These are phyloP conservation scores for Apiospora malaysiana DNA, from an alignment of 2,329 filamentous ascomycete species.

Conservation along the genomic window DNA sequence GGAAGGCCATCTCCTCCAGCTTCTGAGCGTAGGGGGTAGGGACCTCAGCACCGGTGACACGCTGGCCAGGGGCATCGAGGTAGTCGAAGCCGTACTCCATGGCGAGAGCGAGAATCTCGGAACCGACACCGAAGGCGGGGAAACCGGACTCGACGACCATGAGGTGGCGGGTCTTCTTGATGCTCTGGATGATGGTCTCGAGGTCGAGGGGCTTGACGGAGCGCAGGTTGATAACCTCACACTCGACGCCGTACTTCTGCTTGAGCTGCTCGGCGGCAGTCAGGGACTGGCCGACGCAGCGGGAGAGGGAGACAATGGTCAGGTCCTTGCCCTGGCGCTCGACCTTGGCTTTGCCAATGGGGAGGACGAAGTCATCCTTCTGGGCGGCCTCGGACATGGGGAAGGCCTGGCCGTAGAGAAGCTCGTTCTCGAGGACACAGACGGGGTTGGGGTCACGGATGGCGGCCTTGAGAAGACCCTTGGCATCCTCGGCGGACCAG, in stretches of 20 bases:
- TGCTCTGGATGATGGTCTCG: constrained; percentile 91
- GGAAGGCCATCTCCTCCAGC: constrained; percentile 95
- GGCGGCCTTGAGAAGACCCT: constrained; percentile 95
- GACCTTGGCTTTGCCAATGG: constrained; percentile 99
- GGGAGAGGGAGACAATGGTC: constrained; percentile 92
- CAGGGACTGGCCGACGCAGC: constrained; percentile 92
- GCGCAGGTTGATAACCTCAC: constrained; percentile 96
- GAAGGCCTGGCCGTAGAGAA: constrained; percentile 92
- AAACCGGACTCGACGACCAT: constrained; percentile 94
- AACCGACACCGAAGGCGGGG: constrained; percentile 89
- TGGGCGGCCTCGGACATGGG: constrained; percentile 97
- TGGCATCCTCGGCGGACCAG: constrained; percentile 97
- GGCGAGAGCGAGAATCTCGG: constrained; percentile 90
- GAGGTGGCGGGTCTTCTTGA: constrained; percentile 97
- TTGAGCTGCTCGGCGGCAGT: constrained; percentile 89
- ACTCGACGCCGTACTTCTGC: constrained; percentile 94
- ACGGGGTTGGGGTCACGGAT: constrained; percentile 99
- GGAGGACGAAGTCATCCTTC: constrained; percentile 94
- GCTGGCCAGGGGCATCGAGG: constrained; percentile 89
- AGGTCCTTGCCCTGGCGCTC: constrained; percentile 95
- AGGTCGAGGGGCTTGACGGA: constrained; percentile 97
- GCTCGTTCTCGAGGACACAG: constrained; percentile 86
- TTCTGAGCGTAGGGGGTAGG: constrained; percentile 94
- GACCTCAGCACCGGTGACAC: constrained; percentile 95
- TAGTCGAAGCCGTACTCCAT: constrained; percentile 99